Evolutionary conservation across 2,329 filamentous ascomycete genomes (phyloP).

Genomic region (Xylaria digitata): DNA sequence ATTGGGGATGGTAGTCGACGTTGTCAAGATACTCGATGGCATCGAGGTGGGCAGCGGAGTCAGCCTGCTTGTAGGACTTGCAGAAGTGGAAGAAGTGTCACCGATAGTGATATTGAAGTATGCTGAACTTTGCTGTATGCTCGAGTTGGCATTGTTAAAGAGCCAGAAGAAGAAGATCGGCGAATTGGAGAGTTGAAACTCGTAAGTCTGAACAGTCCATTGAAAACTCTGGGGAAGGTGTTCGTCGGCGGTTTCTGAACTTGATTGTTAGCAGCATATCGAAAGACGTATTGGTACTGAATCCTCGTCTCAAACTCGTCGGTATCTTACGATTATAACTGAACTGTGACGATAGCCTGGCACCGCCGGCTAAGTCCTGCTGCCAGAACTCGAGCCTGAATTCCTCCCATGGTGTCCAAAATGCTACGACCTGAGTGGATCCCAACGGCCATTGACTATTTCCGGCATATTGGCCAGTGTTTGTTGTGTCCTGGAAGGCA

Average conservation of each 20-base stretch:
- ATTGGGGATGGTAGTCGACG: not conserved
- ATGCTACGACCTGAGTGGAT: conserved; percentile 21
- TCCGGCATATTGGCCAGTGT: not conserved
- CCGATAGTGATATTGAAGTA: conserved; percentile 30
- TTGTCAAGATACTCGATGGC: not conserved
- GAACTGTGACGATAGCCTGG: not conserved
- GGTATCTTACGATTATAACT: conserved; percentile 15
- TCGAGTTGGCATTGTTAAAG: not conserved
- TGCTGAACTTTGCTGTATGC: conserved; percentile 5
- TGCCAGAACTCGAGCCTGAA: conserved; percentile 30
- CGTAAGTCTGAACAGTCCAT: conserved; percentile 32
- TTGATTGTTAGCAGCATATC: not conserved
- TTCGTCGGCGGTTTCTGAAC: conserved; percentile 2
- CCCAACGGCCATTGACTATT: conserved; percentile 20
- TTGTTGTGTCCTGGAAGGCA: not conserved
- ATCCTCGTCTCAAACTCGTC: not conserved
- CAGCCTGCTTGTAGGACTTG: not conserved
- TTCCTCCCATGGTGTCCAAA: conserved; percentile 6
- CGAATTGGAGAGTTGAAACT: conserved; percentile 21
- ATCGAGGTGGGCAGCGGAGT: not conserved
- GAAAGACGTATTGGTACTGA: too few relatives aligned
- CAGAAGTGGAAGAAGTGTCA: not conserved
- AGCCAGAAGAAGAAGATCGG: conserved; percentile 35
- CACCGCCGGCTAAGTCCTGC: not conserved
- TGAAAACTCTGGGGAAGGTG: conserved; percentile 17